Evolutionary conservation across 129 eudicot genomes (phyloP), one percentile per base, ranked within the genome.

Genomic region (Tanacetum coccineum): DNA sequence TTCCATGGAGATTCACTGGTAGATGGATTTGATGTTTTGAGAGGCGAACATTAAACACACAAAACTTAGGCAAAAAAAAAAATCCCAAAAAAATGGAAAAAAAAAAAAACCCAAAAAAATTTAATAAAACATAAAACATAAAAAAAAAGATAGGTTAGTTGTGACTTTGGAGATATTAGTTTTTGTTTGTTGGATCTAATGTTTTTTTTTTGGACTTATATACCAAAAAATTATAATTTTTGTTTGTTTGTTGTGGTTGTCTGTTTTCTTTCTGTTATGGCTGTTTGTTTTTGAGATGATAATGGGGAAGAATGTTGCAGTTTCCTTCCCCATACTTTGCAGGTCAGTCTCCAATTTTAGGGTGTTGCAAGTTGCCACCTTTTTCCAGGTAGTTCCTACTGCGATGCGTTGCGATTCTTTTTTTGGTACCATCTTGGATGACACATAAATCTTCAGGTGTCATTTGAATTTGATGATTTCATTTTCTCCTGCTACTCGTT

Each of bases 11-110:
- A 73, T 73, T 73, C 58, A 55, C 46, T 73, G 74, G 69, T 75
- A 67, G 79, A 75, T 67, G 62, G 50, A 75, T 67, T 59, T 67
- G 79, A 75, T 75, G 74, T 75, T 75, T 75, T 75, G 79, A 75
- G 79, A 75, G 74, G 74, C 64, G 50, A 32, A 32, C 70, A 59
- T 49, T 75, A 60, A 75, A 67, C 79, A 67, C 74, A 67, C 36
- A n/a, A 67, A 67, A 59, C 19, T 21, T 4, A 56, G n/a, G 19
- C 9, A 45, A 46, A 66, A 66, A 74, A 56, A 74, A 30, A 9
- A 44, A 54, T 3, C 40, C 21, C 19, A 52, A 72, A 46, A 13
- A n/a, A 59, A 13, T 28, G 9, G 0, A 17, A 59, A 46, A 47
- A 10, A 14, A 0, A 30, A 58, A 26, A 68, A 67, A 50, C 0